Evolutionary conservation across 495 filamentous ascomycete genomes (phyloP), one percentile per base, ranked within the genome.

Genomic region (Aspergillus kassunensis): DNA sequence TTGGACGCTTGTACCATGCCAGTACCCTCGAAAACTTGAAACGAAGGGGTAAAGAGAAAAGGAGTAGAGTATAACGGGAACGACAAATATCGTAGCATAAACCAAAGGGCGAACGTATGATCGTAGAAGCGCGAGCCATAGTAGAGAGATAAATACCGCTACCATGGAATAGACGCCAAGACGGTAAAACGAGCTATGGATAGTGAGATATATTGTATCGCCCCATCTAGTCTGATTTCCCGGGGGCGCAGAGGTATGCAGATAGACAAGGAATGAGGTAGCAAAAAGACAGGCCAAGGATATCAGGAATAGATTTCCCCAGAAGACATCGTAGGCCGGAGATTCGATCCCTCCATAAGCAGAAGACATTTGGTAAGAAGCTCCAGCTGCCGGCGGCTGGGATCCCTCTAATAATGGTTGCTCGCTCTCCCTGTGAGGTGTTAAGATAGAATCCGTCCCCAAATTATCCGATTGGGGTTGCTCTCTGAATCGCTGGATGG

Each of bases 1-100:
- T 66, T 98, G 93, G 30, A 90, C 44, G 57, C 82, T 87, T 13
- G 78, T 63, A 34, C 87, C 89, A 53, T 86, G 76, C 67, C 78
- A 83, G 39, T 71, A 62, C 13, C 88, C 85, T 64, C 88, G 83
- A 68, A 88, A 97, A 66, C 90, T 96, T 48, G 88, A 88, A 51
- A 96, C 81, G 56, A 98, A 84, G 3, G 93, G 88, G 66, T 96
- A 97, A 16, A 97, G 66, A 18, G 87, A 90, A 63, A 97, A 95
- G 0, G 89, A 89, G 57, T 89, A 81, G 43, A 96, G 74, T 19
- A 96, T 83, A 47, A 90, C 71, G 2, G 93, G 93, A 16, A 97
- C 93, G 13, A 86, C 85, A 43, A 97, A 67, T 27, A 96, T 67
- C 19, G 96, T 86, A 34, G 85, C 63, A 57, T 85, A 82, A 44